phyloP scores from a whole-genome alignment of 1,284 basidiomycete species.

The Sanghuangporus baumii region DNA sequence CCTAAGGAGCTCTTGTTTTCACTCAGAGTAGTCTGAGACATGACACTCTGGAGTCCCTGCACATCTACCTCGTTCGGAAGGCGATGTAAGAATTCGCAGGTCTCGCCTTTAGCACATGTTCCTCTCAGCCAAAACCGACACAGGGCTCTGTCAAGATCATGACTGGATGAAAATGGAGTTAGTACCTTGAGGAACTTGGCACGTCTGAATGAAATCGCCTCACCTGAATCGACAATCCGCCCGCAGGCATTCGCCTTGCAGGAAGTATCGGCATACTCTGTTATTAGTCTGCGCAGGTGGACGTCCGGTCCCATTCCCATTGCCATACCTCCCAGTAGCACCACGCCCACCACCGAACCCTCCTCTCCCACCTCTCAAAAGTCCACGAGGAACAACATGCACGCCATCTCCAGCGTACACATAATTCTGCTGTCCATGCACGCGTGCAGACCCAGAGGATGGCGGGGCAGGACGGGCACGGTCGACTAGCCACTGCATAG shows the following conservation, averaged over 20 bases:
- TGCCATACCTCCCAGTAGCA: slow-evolving; percentile 40
- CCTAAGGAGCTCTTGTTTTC: slow-evolving; percentile 29
- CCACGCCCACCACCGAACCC: slow-evolving; percentile 28
- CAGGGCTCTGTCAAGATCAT: slow-evolving; percentile 87
- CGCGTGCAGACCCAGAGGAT: slow-evolving; percentile 16
- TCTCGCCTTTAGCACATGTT: slow-evolving; percentile 91
- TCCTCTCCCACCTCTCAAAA: slow-evolving; percentile 35
- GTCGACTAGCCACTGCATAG: slow-evolving; percentile 90
- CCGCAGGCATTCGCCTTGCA: slow-evolving; percentile 92
- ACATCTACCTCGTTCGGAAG: slow-evolving; percentile 78
- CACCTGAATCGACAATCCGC: slow-evolving; percentile 97
- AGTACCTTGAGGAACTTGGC: not conserved
- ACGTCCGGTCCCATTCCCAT: slow-evolving; percentile 54
- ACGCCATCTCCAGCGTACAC: slow-evolving; percentile 59
- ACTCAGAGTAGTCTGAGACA: slow-evolving; percentile 62
- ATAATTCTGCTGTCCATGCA: slow-evolving; percentile 22
- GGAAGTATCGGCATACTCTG: slow-evolving; percentile 91
- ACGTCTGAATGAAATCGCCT: slow-evolving; percentile 22
- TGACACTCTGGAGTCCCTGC: slow-evolving; percentile 59
- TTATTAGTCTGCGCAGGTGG: slow-evolving; percentile 50
- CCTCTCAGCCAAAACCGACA: slow-evolving; percentile 98
- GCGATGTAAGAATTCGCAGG: slow-evolving; percentile 87
- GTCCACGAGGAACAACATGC: slow-evolving; percentile 48
- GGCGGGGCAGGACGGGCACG: slow-evolving; percentile 41
- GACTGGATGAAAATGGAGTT: slow-evolving; percentile 37